Evolutionary conservation across 768 basidiomycete genomes (phyloP).

Genomic region (Guyanaporus albipodus): DNA sequence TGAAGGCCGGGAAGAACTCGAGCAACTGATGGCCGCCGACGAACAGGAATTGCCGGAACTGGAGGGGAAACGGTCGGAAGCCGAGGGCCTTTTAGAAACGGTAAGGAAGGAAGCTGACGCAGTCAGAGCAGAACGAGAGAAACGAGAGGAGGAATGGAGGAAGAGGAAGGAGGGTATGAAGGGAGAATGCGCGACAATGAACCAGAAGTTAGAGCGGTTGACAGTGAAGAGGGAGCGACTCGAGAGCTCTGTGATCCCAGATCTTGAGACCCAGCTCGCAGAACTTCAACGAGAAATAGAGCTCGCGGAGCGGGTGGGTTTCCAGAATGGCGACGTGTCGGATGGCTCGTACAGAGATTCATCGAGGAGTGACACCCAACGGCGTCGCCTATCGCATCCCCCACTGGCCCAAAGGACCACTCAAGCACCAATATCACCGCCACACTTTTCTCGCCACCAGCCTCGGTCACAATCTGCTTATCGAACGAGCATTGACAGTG

Average conservation of each 20-base stretch:
- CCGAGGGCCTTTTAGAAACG: conserved; percentile 38
- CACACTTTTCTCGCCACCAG: conserved; percentile 27
- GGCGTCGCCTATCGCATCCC: conserved; percentile 27
- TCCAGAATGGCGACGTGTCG: conserved; percentile 17
- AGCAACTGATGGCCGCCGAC: conserved; percentile 37
- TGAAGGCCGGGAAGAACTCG: conserved; percentile 45
- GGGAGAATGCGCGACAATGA: conserved; percentile 52
- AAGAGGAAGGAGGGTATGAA: conserved; percentile 54
- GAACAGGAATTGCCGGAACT: conserved; percentile 40
- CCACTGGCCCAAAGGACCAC: conserved; percentile 13
- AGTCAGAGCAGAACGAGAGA: conserved; percentile 43
- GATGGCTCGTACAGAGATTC: conserved; percentile 12
- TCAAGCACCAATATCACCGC: conserved; percentile 24
- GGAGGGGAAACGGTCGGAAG: conserved; percentile 38
- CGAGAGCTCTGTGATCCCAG: conserved; percentile 52
- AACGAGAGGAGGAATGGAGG: conserved; percentile 46
- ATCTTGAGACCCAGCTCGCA: conserved; percentile 64
- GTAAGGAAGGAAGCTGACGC: conserved; percentile 45
- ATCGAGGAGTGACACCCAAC: conserved; percentile 19
- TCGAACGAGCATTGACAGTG: conserved; percentile 16
- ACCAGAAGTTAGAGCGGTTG: conserved; percentile 65
- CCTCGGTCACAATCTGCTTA: conserved; percentile 24
- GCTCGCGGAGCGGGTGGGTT: conserved; percentile 26
- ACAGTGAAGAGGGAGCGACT: conserved; percentile 62
- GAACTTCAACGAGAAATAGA: conserved; percentile 61